Evolutionary conservation across 495 filamentous ascomycete genomes (phyloP).

Genomic region (Lepidopterella palustris): DNA sequence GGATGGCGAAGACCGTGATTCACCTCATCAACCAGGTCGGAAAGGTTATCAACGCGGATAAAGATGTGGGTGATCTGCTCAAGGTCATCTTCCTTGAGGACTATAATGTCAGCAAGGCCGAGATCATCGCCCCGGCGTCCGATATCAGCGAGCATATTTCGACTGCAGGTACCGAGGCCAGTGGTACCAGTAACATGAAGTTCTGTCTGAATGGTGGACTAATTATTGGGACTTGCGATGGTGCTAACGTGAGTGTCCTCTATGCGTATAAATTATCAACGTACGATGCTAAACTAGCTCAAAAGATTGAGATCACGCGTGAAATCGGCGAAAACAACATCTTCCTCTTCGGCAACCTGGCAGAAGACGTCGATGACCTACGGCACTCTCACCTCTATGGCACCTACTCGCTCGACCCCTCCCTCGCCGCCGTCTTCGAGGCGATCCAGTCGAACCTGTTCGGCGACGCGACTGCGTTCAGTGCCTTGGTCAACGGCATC

Average conservation of each 20-base stretch:
- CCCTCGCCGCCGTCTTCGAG: conserved; percentile 74
- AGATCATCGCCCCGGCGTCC: conserved; percentile 89
- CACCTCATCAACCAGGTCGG: conserved; percentile 92
- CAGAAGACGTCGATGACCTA: conserved; percentile 94
- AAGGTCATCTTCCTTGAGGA: conserved; percentile 97
- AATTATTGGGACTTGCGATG: conserved; percentile 96
- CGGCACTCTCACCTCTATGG: conserved; percentile 86
- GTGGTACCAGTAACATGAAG: conserved; percentile 84
- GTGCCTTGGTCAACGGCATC: conserved; percentile 73
- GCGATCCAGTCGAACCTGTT: conserved; percentile 71
- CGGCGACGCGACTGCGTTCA: conserved; percentile 66
- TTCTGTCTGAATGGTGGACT: conserved; percentile 95
- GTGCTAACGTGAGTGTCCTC: conserved; percentile 72
- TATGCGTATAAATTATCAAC: not conserved
- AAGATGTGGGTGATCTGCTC: conserved; percentile 84
- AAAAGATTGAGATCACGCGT: conserved; percentile 91
- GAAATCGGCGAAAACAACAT: conserved; percentile 95
- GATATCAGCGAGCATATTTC: conserved; percentile 99
- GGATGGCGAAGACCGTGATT: conserved; percentile 99
- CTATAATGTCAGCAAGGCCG: conserved; percentile 99
- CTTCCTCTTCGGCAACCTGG: conserved; percentile 94
- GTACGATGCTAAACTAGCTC: not conserved
- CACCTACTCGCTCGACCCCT: conserved; percentile 64
- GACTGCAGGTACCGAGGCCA: conserved; percentile 85
- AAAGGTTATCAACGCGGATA: conserved; percentile 83